Conservation (phyloP, 164 flowering plant species). For the Cinnamomum micranthum region DNA sequence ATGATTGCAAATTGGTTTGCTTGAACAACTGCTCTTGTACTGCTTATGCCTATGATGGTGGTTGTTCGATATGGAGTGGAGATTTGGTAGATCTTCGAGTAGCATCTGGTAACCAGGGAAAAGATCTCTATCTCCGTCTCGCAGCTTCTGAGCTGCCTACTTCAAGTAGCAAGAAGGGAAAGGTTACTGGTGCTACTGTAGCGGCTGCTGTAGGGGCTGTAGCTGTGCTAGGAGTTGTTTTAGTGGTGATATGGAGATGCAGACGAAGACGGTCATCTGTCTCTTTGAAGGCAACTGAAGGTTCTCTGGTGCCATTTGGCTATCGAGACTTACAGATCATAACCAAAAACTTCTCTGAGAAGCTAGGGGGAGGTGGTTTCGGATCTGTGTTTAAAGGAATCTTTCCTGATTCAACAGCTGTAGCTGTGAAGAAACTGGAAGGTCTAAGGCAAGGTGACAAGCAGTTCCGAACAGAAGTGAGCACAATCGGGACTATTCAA, state of each 20-base stretch:
- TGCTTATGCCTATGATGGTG: conserved; percentile 17
- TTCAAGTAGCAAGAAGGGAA: conserved; percentile 9
- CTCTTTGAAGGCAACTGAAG: conserved; percentile 23
- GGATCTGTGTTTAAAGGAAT: conserved; percentile 54
- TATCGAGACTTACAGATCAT: conserved; percentile 37
- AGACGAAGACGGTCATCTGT: conserved; percentile 10
- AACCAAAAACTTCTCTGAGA: conserved; percentile 51
- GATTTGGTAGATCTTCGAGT: conserved; percentile 3
- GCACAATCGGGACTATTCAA: conserved; percentile 64
- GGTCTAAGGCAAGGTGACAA: conserved; percentile 49
- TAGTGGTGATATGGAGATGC: conserved; percentile 14
- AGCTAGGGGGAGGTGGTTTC: conserved; percentile 52
- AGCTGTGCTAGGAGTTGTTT: conserved; percentile 14
- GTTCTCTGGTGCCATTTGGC: conserved; percentile 33
- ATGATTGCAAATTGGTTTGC: conserved; percentile 18
- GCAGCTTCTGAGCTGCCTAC: conserved; percentile 7
- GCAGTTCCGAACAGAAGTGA: conserved; percentile 59
- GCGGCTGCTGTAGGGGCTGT: conserved; percentile 19
- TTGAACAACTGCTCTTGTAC: conserved; percentile 17
- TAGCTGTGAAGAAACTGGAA: conserved; percentile 54
- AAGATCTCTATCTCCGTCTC: conserved; percentile 1
- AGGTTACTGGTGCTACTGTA: conserved; percentile 11
- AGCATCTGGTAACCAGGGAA: neutral
- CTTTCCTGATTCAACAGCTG: conserved; percentile 28
- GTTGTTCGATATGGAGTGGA: conserved; percentile 18